Evolutionary conservation across 805 yeast species (phyloP).

Genomic region (Candida rishiriensis): DNA sequence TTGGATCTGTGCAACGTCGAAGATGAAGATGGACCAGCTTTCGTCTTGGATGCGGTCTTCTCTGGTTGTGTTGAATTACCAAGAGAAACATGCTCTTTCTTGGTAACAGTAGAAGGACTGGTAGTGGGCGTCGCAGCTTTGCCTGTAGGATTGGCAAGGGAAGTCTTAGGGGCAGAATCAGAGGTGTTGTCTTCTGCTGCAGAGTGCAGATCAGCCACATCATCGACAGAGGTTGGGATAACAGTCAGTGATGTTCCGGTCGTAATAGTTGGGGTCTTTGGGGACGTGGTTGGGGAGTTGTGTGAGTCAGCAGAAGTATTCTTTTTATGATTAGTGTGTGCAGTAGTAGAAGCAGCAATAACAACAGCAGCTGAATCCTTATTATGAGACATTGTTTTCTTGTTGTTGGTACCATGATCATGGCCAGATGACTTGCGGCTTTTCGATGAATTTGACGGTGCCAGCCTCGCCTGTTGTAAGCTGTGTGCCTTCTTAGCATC

Average conservation of each 20-base stretch:
- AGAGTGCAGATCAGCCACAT: too few relatives aligned
- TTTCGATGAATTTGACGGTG: slow-evolving; percentile 27
- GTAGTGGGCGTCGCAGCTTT: background rate
- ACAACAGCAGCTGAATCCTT: background rate
- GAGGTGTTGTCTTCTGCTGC: too few relatives aligned
- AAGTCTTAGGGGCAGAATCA: too few relatives aligned
- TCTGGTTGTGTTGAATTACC: background rate
- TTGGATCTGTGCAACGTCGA: slow-evolving; percentile 35
- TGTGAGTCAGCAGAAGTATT: background rate
- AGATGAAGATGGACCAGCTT: slow-evolving; percentile 3
- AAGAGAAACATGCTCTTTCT: slow-evolving; percentile 5
- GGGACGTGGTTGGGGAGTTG: background rate
- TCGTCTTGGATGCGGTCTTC: background rate
- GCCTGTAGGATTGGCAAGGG: background rate
- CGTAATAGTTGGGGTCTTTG: too few relatives aligned
- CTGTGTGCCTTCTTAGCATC: slow-evolving; percentile 34
- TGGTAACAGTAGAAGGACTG: slow-evolving; percentile 1
- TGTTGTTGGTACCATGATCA: background rate
- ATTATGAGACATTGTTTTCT: background rate
- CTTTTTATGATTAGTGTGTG: background rate
- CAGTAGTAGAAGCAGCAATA: slow-evolving; percentile 5
- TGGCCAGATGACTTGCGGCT: slow-evolving; percentile 4
- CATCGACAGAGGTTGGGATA: too few relatives aligned
- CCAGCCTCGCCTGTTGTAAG: slow-evolving; percentile 31
- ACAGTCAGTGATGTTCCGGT: too few relatives aligned